Base-by-base conservation (phyloP, 768 basidiomycete species). In the Daedaleopsis nitida region DNA sequence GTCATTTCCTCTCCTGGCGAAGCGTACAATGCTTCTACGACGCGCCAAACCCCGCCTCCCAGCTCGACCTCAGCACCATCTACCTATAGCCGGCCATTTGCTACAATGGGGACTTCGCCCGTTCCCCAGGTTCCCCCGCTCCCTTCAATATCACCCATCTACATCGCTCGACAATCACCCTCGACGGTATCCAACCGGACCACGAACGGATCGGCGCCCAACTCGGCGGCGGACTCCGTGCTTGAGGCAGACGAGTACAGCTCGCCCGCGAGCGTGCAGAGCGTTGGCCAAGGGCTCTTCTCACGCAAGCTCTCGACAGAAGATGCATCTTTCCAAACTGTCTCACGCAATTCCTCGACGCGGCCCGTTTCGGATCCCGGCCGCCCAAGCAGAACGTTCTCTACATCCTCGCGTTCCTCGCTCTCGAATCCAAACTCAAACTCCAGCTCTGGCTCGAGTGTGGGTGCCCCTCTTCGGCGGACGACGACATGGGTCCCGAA, bases 281-380 rank as follows among this genome's bases (percentile, higher is more conserved):
- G 5, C 17, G 39, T 63, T 11, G 62, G 62, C 7, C 52, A 55
- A 32, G n/a, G 54, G 21, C 53, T 63, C 47, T 63, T 63, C 49
- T 17, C 62, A 32, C 62, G 62, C 57, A 63, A 55, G 57, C 24
- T 54, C 3, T 58, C 62, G 16, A 47, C 42, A 5, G 60, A 62
- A 37, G 62, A 55, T 39, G 23, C 34, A 3, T 50, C 52, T 13
- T 50, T 14, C 32, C 23, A 32, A n/a, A 54, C 49, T 11, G 34
- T 63, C 34, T 63, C 62, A 32, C 62, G 62, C 47, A 54, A 53
- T 42, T 51, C 62, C 23, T 63, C 62, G 34, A 52, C 58, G 52
- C 56, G 61, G 52, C 37, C 57, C 56, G 2, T 44, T 17, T 13
- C 57, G 51, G 37, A 55, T 32, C n/a, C 37, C 12, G 52, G 19